Evolutionary conservation across 768 basidiomycete species (phyloP).

Genomic region (Mrakia blollopis): DNA sequence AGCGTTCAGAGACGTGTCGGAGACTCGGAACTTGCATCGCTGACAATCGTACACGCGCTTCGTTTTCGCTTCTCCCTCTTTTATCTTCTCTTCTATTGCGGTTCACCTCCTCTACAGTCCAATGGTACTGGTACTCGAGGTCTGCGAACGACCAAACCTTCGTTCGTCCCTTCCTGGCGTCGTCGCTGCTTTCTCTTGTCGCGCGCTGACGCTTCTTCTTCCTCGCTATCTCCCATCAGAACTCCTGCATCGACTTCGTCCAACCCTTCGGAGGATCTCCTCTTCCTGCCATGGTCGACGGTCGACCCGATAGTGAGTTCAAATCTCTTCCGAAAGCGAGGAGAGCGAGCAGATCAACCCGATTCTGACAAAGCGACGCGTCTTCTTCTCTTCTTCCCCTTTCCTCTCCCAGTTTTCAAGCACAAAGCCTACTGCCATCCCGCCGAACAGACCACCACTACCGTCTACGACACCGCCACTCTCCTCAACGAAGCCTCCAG

Average conservation of each 20-base stretch:
- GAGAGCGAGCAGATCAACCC: background rate
- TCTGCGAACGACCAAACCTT: conserved; percentile 19
- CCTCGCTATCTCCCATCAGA: background rate
- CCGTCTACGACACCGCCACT: conserved; percentile 17
- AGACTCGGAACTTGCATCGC: no score
- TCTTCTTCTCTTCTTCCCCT: no score
- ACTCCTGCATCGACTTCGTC: conserved; percentile 20
- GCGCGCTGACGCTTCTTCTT: background rate
- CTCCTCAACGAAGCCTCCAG: conserved; percentile 16
- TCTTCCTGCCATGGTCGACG: background rate
- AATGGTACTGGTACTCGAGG: conserved; percentile 19
- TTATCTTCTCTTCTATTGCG: no score
- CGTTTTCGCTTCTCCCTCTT: background rate
- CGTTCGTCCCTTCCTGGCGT: background rate
- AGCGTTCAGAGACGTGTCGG: background rate
- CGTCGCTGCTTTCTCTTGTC: background rate
- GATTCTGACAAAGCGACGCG: background rate
- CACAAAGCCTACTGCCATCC: conserved; percentile 20
- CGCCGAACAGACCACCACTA: background rate
- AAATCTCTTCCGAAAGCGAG: background rate
- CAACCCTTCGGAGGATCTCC: conserved; percentile 13
- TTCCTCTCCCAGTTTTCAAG: background rate
- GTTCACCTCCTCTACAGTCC: background rate
- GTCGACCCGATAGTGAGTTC: background rate
- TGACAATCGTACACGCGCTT: background rate